Evolutionary conservation across 2,329 filamentous ascomycete genomes (phyloP).

Genomic region (Colletotrichum chrysophilum): DNA sequence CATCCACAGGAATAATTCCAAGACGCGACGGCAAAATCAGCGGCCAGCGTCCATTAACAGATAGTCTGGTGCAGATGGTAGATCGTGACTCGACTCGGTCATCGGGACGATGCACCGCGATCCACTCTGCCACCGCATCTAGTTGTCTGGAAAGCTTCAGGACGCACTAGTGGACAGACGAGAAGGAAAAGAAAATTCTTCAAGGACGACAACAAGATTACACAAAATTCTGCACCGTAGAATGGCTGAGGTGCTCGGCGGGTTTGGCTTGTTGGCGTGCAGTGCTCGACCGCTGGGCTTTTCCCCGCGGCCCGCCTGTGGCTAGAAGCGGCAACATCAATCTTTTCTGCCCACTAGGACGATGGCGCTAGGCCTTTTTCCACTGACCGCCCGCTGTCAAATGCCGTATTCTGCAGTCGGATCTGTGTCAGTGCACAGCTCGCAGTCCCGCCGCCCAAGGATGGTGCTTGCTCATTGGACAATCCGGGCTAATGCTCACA

Average conservation of each 20-base stretch:
- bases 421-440: constrained; percentile 15
- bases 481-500: background rate
- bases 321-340: constrained; percentile 17
- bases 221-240: constrained; percentile 14
- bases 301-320: constrained; percentile 9
- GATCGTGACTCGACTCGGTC: constrained; percentile 6
- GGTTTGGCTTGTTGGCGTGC: background rate
- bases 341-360: constrained; percentile 3
- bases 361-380: background rate
- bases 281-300: background rate
- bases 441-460: background rate
- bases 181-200: constrained; percentile 5
- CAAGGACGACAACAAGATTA: constrained; percentile 5
- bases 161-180: background rate
- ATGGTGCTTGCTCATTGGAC: constrained; percentile 18
- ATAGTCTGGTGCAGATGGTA: background rate
- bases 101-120: background rate
- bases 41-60: background rate
- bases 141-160: background rate
- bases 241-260: background rate
- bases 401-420: constrained; percentile 1
- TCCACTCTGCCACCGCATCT: background rate
- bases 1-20: background rate
- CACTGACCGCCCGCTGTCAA: constrained; percentile 12
- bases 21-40: background rate